Conservation (phyloP, 2,329 filamentous ascomycete species). For the Triangularia verruculosa region DNA sequence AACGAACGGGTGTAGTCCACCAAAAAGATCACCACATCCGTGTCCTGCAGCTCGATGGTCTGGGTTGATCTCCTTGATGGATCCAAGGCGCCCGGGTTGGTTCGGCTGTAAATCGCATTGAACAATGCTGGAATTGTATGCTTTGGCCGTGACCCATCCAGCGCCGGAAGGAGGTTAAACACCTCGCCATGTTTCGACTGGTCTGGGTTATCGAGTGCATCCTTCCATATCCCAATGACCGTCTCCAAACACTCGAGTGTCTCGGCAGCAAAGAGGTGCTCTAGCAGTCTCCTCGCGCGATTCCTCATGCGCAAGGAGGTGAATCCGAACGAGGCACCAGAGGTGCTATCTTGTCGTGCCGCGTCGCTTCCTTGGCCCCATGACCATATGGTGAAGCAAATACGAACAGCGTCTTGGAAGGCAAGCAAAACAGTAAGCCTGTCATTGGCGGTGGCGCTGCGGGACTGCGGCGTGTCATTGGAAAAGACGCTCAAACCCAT, state of each 20-base stretch:
- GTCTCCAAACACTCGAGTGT: slow-evolving; percentile 92
- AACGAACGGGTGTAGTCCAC: slow-evolving; percentile 86
- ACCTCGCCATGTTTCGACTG: slow-evolving; percentile 59
- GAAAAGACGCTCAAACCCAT: slow-evolving; percentile 92
- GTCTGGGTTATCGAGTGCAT: slow-evolving; percentile 44
- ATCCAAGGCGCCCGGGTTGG: slow-evolving; percentile 78
- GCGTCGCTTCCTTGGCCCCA: slow-evolving; percentile 72
- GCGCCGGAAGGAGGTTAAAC: slow-evolving; percentile 81
- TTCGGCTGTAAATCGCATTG: slow-evolving; percentile 92
- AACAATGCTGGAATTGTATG: slow-evolving; percentile 92
- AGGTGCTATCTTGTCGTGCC: slow-evolving; percentile 60
- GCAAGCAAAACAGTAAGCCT: slow-evolving; percentile 90
- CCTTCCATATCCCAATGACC: slow-evolving; percentile 78
- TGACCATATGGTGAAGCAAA: slow-evolving; percentile 92
- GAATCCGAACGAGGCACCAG: slow-evolving; percentile 80
- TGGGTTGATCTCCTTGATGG: slow-evolving; percentile 79
- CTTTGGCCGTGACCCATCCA: slow-evolving; percentile 87
- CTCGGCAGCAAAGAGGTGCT: slow-evolving; percentile 90
- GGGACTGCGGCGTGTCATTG: slow-evolving; percentile 70
- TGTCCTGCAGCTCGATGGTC: slow-evolving; percentile 78
- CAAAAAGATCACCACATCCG: slow-evolving; percentile 82
- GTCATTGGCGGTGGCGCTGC: slow-evolving; percentile 86
- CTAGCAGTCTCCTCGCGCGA: slow-evolving; percentile 78
- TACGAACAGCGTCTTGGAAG: slow-evolving; percentile 90
- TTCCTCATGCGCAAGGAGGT: slow-evolving; percentile 90